Evolutionary conservation across 108 stramenopile genomes (phyloP).

Genomic region (Skeletonema grethae): DNA sequence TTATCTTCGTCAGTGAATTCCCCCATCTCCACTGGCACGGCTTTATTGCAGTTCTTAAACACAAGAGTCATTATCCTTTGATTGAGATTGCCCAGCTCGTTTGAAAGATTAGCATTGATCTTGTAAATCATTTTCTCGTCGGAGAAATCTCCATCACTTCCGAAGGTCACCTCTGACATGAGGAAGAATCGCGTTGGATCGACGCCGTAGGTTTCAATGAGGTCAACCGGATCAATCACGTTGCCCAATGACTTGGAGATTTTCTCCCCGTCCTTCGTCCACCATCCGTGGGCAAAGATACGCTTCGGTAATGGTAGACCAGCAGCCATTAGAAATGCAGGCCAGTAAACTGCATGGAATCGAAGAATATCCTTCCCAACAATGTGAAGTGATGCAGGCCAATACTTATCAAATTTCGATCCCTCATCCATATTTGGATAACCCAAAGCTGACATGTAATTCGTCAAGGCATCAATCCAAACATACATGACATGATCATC

Average conservation of each 20-base stretch:
- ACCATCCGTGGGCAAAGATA: slow-evolving; percentile 98
- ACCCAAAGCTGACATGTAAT: slow-evolving; percentile 94
- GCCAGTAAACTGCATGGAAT: slow-evolving; percentile 99
- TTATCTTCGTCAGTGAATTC: slow-evolving; percentile 69
- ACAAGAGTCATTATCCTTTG: slow-evolving; percentile 88
- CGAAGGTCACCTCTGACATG: slow-evolving; percentile 90
- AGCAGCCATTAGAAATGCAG: slow-evolving; percentile 95
- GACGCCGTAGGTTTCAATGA: slow-evolving; percentile 89
- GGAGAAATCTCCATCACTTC: slow-evolving; percentile 93
- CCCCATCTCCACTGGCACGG: slow-evolving; percentile 58
- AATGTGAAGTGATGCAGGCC: slow-evolving; percentile 92
- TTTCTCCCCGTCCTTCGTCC: slow-evolving; percentile 97
- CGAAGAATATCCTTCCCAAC: slow-evolving; percentile 98
- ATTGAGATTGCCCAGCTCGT: slow-evolving; percentile 94
- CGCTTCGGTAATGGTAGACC: slow-evolving; percentile 89
- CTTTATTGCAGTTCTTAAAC: slow-evolving; percentile 85
- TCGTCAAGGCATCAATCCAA: slow-evolving; percentile 97
- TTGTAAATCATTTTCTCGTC: slow-evolving; percentile 83
- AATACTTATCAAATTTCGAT: slow-evolving; percentile 62
- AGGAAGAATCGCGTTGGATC: slow-evolving; percentile 94
- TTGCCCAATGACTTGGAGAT: slow-evolving; percentile 95
- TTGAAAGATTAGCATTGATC: slow-evolving; percentile 88
- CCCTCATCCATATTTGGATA: slow-evolving; percentile 73
- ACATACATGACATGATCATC: slow-evolving; percentile 96
- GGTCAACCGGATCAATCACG: slow-evolving; percentile 92